Percentiles rank a stretch among this genome's conserved stretches.
These are phyloP conservation scores for Suillus ampliporus DNA, from an alignment of 768 basidiomycete genomes.

Conservation along the genomic window DNA sequence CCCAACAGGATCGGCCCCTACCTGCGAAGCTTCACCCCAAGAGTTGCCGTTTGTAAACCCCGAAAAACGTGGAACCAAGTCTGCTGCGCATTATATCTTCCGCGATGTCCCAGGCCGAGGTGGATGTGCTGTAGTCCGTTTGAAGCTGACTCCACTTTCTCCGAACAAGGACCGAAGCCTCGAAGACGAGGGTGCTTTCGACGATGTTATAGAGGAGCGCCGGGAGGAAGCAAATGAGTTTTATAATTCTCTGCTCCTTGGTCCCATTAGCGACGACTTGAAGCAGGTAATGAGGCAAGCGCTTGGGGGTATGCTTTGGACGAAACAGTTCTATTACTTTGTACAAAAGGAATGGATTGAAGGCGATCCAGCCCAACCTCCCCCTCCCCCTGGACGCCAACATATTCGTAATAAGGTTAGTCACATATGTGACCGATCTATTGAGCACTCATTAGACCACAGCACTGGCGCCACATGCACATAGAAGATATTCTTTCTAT, in stretches of 20 bases:
- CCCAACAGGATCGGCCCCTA: background rate
- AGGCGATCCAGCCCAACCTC: constrained; percentile 94
- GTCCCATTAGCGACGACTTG: constrained; percentile 89
- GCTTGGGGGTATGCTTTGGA: constrained; percentile 97
- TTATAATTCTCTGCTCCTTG: constrained; percentile 79
- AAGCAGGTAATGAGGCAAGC: constrained; percentile 98
- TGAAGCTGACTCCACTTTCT: constrained; percentile 85
- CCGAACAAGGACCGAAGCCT: constrained; percentile 79
- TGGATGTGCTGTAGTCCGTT: constrained; percentile 92
- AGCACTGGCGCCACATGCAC: constrained; percentile 97
- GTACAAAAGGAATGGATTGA: constrained; percentile 96
- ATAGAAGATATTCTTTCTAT: constrained; percentile 96
- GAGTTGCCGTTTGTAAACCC: constrained; percentile 75
- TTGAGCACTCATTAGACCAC: constrained; percentile 10
- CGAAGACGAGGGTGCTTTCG: constrained; percentile 89
- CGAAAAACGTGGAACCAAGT: constrained; percentile 86
- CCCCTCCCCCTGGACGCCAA: constrained; percentile 91
- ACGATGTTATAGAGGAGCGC: constrained; percentile 87
- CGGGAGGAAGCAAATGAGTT: constrained; percentile 97
- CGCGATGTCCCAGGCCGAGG: constrained; percentile 85
- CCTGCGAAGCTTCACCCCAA: constrained; percentile 4
- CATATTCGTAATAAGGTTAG: constrained; percentile 80
- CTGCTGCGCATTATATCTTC: constrained; percentile 91
- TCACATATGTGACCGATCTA: constrained; percentile 10
- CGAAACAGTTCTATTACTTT: constrained; percentile 96